Evolutionary conservation across 2,329 filamentous ascomycete genomes (phyloP).

Genomic region (Cordyceps cicadae): DNA sequence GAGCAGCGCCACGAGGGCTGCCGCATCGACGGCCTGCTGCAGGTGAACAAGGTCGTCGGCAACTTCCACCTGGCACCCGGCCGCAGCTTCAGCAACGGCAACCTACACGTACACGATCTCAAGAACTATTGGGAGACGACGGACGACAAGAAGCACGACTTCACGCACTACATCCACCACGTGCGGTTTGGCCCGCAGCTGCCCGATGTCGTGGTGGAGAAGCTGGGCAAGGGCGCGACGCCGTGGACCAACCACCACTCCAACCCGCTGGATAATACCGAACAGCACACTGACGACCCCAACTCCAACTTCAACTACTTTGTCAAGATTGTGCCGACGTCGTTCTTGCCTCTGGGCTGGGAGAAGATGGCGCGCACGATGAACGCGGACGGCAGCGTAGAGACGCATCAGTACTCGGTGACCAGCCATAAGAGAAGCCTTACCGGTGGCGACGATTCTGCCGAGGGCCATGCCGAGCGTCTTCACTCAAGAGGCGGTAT

Average conservation of each 20-base stretch:
- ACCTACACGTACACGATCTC: slow-evolving; percentile 95
- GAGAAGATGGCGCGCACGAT: slow-evolving; percentile 51
- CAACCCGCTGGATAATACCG: slow-evolving; percentile 78
- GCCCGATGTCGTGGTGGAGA: slow-evolving; percentile 59
- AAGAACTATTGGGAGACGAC: slow-evolving; percentile 84
- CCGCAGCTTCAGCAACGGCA: slow-evolving; percentile 89
- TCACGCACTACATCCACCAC: slow-evolving; percentile 80
- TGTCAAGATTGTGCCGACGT: slow-evolving; percentile 94
- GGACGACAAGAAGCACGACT: slow-evolving; percentile 66
- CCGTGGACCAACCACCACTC: slow-evolving; percentile 83
- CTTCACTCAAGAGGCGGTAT: slow-evolving; percentile 86
- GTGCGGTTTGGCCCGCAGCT: slow-evolving; percentile 90
- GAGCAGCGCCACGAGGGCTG: slow-evolving; percentile 87
- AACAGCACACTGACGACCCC: slow-evolving; percentile 69
- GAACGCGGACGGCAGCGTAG: slow-evolving; percentile 68
- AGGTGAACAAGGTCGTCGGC: slow-evolving; percentile 96
- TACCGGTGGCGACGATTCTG: slow-evolving; percentile 70
- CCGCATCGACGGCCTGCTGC: slow-evolving; percentile 81
- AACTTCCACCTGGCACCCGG: slow-evolving; percentile 98
- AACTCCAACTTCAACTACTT: slow-evolving; percentile 99
- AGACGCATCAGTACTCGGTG: slow-evolving; percentile 97
- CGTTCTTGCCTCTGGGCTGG: slow-evolving; percentile 89
- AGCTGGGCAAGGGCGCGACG: slow-evolving; percentile 41
- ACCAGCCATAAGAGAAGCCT: slow-evolving; percentile 92
- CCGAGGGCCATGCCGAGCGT: slow-evolving; percentile 86